Evolutionary conservation across 129 eudicot species (phyloP).

Genomic region (Mikania micrantha): DNA sequence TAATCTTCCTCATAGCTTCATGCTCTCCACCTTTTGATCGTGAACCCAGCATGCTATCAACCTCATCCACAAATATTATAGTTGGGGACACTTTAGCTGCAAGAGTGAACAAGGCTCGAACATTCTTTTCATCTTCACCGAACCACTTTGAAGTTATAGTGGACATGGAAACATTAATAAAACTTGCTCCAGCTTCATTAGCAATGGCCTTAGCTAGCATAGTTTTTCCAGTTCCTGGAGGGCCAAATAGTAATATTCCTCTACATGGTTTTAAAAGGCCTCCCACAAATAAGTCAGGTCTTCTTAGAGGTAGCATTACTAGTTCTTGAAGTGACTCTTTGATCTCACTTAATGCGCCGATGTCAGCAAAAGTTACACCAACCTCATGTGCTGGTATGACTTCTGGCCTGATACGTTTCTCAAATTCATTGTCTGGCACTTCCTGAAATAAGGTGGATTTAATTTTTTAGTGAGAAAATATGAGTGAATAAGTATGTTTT

Average conservation of each 20-base stretch:
- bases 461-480: not conserved
- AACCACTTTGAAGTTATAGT: slow-evolving; percentile 96
- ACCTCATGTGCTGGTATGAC: slow-evolving; percentile 81
- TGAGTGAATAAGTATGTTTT: not conserved
- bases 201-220: slow-evolving; percentile 98
- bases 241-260: slow-evolving; percentile 85
- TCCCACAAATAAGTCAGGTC: slow-evolving; percentile 89
- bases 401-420: slow-evolving; percentile 85
- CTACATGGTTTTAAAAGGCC: slow-evolving; percentile 86
- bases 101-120: slow-evolving; percentile 77
- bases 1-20: slow-evolving; percentile 95
- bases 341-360: slow-evolving; percentile 81
- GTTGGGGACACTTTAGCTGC: slow-evolving; percentile 96
- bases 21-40: slow-evolving; percentile 86
- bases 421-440: slow-evolving; percentile 89
- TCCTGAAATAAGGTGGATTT: slow-evolving; percentile 39
- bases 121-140: slow-evolving; percentile 96
- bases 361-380: slow-evolving; percentile 78
- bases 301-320: slow-evolving; percentile 79
- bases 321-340: slow-evolving; percentile 93
- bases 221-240: slow-evolving; percentile 95
- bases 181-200: slow-evolving; percentile 93
- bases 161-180: slow-evolving; percentile 94
- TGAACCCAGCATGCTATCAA: slow-evolving; percentile 95
- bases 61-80: slow-evolving; percentile 94